Base-by-base conservation (phyloP, 1,284 basidiomycete species). In the Leccinum pachyderme region DNA sequence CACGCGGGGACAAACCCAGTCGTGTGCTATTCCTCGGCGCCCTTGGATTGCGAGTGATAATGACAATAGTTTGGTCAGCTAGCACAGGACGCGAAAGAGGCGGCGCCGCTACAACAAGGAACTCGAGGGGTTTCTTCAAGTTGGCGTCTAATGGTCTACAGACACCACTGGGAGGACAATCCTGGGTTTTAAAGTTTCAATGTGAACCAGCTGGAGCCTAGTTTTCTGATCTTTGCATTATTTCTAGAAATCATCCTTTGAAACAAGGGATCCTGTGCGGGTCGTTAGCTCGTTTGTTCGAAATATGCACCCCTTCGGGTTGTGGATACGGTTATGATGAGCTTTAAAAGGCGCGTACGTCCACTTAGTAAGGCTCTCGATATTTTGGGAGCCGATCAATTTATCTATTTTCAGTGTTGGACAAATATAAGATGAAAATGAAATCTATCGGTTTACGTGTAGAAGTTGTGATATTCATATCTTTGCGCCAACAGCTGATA, bases 141-240 rank as follows among this genome's bases (percentile, higher is more conserved):
- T 18, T 18, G 18, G 18, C 18, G 18, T 18, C 18, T 18, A 18
- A 18, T 18, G 18, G 18, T 18, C 18, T 18, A 18, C 18, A 18
- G 18, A 18, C 18, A 1, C 18, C 18, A 18, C 18, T 18, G 18
- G 18, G 18, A 18, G 18, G 68, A n/a, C 67, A 72, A 33, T 56
- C 59, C 7, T 72, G 70, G 70, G 54, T 57, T 4, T 0, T 24
- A 48, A 5, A 53, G 67, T 18, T 51, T 69, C 46, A 45, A 46
- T 11, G 70, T 72, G 28, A 6, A 58, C 8, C 5, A 37, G 9
- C 31, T n/a, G 11, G 18, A 18, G 18, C 18, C 18, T 18, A 18
- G 18, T 1, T 18, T 18, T 18, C 18, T 18, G 18, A 18, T 18
- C 18, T 18, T 32, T 8, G 39, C n/a, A 51, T 41, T 9, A 3